Base-by-base conservation (phyloP, 371 early-diverging fungal genomes). In the Sporodiniella umbellata region DNA sequence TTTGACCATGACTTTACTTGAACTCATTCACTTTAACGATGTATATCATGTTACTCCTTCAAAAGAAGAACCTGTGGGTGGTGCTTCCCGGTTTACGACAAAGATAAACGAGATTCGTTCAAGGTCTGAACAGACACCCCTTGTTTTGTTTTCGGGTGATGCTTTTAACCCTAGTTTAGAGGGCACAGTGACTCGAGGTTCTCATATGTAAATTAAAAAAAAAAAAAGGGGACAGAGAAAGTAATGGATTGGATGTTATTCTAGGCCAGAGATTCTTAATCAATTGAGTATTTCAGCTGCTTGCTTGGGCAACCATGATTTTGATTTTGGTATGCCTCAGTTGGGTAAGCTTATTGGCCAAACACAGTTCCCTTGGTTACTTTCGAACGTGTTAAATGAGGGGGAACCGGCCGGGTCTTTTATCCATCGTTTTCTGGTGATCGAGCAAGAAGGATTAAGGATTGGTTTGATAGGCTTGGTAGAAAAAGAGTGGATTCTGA, bases 301-400 rank as follows among this genome's bases (percentile, higher is more conserved):
- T 8, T 76, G 79, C 26, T 54, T 75, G n/a, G 86, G 86, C 11
- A 85, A 84, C 64, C 86, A 83, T 64, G 70, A 86, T 62, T 84
- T 86, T 66, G 86, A 86, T 60, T 84, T 82, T 48, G 86, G 86
- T 12, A 56, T 83, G 7, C 75, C 78, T 21, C 68, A 59, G 6
- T 54, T 84, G 28, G 70, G 70, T 44, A 49, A 51, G 25, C 53
- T 83, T 35, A 54, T 75, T 18, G 17, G 21, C 8, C 45, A 53
- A 17, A 74, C 72, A 45, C 80, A 75, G 35, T 86, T 83, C 51
- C 84, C 86, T 7, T 86, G 86, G 86, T 24, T 86, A 10, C 48
- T 83, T 10, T 79, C 83, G 18, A 86, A 86, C 45, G 73, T 86
- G 26, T 48, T 76, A 0, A 68, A 81, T 56, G 46, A 50, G 3